Conservation (phyloP, 1,139 yeast genomes). For the Saccharomyces hybrid region DNA sequence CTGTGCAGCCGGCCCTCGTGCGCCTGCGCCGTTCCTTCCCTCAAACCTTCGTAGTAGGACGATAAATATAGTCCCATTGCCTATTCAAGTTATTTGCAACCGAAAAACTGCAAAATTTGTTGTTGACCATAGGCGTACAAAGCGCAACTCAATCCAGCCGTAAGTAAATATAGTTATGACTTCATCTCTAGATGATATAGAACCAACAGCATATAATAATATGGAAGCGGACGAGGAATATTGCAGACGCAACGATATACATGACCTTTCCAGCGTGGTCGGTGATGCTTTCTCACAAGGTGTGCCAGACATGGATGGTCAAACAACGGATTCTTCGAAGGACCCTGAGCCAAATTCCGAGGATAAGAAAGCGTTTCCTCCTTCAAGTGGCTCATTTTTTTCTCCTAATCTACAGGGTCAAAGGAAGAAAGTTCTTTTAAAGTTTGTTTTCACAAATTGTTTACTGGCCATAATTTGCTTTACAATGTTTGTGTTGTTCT, state of each 20-base stretch:
- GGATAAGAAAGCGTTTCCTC: neutral
- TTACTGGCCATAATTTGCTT: slow-evolving; percentile 7
- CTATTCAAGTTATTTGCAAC: neutral
- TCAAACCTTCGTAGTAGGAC: neutral
- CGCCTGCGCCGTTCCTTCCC: neutral
- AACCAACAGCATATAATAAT: neutral
- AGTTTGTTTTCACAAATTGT: slow-evolving; percentile 7
- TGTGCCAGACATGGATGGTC: neutral
- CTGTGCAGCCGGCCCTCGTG: neutral
- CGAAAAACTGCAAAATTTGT: neutral
- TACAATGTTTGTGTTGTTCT: slow-evolving; percentile 9
- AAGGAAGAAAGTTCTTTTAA: slow-evolving; percentile 3
- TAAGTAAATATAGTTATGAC: neutral
- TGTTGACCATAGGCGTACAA: neutral
- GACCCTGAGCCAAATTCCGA: neutral
- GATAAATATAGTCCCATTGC: neutral
- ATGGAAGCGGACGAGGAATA: neutral
- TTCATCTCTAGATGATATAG: neutral
- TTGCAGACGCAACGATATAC: neutral
- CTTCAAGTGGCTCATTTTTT: slow-evolving; percentile 2
- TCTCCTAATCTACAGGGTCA: slow-evolving; percentile 6
- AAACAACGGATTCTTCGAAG: neutral
- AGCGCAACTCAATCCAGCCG: neutral
- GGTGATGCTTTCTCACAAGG: neutral
- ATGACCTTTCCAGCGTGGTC: neutral